Evolutionary conservation across 345 rosid species (phyloP).

Genomic region (Gossypium longicalyx): DNA sequence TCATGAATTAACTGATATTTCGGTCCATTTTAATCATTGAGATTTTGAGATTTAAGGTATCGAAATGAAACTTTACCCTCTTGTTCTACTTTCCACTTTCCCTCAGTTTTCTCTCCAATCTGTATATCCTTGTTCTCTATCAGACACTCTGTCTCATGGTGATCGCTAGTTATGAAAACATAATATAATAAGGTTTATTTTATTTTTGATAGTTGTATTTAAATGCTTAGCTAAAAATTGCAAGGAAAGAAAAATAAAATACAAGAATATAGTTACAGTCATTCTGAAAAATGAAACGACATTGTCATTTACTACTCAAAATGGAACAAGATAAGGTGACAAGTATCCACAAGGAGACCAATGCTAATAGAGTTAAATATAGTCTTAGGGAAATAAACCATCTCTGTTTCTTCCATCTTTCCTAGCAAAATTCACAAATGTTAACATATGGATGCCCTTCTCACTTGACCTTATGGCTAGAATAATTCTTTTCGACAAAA

Average conservation of each 20-base stretch:
- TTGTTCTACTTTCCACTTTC: background rate
- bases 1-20: background rate
- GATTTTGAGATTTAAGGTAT: background rate
- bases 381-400: background rate
- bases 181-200: background rate
- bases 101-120: background rate
- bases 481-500: background rate
- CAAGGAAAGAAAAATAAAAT: background rate
- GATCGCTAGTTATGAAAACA: background rate
- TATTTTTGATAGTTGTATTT: background rate
- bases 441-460: background rate
- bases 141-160: background rate
- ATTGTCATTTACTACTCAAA: background rate
- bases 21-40: background rate
- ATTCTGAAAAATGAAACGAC: background rate
- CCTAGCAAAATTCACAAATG: constrained; percentile 3
- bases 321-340: background rate
- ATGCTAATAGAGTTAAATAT: background rate
- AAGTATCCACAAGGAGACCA: background rate
- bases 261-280: background rate
- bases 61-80: background rate
- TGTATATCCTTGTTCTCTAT: background rate
- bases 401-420: background rate
- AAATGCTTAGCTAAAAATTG: background rate
- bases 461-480: background rate